Evolutionary conservation across 2,329 filamentous ascomycete genomes (phyloP), one percentile per base, ranked within the genome.

Genomic region (Monilinia fructicola): DNA sequence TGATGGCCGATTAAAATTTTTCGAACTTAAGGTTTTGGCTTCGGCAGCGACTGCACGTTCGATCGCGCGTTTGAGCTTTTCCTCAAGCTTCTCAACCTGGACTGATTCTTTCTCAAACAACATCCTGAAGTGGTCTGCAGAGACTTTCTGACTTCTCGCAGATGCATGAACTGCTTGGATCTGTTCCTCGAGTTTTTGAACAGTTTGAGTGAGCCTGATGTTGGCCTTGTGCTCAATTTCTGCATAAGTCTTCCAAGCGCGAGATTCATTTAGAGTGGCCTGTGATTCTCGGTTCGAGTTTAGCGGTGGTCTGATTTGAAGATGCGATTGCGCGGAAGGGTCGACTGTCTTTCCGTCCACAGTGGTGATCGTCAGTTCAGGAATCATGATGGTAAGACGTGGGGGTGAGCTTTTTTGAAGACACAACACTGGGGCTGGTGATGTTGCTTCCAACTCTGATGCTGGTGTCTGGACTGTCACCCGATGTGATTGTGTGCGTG

Each of bases 51-150:
- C 44, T 60, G 26, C 56, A 35, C 40, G 40, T 42, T 42, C 14
- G 40, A 42, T 5, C 16, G 46, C n/a, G 44, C 40, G 10, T 42
- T 50, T 28, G 58, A 50, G 58, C 12, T 60, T 5, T 18, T 50
- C 38, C 28, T 60, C 58, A 40, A 60, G 44, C 31, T 4, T 18
- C 14, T 60, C 31, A 6, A 60, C 58, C 16, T 60, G 38, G 9
- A 21, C 21, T n/a, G 21, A 38, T 23, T 50, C 44, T 38, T 14
- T 60, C 14, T 60, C 31, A 14, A 38, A 60, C 28, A 60, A 21
- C 58, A 60, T 60, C n/a, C 18, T 60, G 12, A 21, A 60, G 58
- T 60, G 44, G 4, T 50, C 31, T 50, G 44, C 21, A 50, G 50
- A 50, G 1, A 9, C 58, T 18, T 26, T 38, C 3, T 60, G 31